These are phyloP conservation scores for Aspergillus costaricaensis DNA, from an alignment of 2,329 filamentous ascomycete species.

Conservation along the genomic window DNA sequence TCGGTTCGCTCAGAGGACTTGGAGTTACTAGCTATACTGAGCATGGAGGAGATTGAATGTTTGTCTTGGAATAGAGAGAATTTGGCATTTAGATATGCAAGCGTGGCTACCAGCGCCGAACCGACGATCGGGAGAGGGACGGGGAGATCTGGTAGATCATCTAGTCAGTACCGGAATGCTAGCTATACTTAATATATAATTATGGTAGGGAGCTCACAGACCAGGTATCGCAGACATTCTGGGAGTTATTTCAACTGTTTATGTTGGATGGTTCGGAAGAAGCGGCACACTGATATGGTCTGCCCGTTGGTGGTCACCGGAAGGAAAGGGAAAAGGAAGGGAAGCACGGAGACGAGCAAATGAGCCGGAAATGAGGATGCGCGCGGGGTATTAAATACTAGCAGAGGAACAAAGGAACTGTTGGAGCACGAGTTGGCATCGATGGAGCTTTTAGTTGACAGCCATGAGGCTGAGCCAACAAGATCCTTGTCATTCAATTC, in stretches of 20 bases:
- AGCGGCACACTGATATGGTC: not conserved
- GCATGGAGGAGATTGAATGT: conserved; percentile 57
- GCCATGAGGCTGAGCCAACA: not conserved
- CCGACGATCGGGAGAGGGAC: conserved; percentile 49
- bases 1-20: conserved; percentile 57
- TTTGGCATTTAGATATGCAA: conserved; percentile 79
- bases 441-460: not conserved
- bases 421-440: not conserved
- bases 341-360: not conserved
- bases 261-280: not conserved
- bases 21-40: conserved; percentile 50
- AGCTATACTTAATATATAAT: not conserved
- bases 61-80: conserved; percentile 67
- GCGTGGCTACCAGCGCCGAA: conserved; percentile 64
- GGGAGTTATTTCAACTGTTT: too few species aligned
- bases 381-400: not conserved
- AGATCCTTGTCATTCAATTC: not conserved
- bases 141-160: conserved; percentile 43
- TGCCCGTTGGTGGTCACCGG: not conserved
- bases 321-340: not conserved
- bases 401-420: not conserved
- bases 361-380: not conserved
- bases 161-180: not conserved
- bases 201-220: not conserved
- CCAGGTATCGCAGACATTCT: not conserved